Evolutionary conservation across 2,329 filamentous ascomycete genomes (phyloP).

Genomic region (Zelopaecilomyces penicillatus): DNA sequence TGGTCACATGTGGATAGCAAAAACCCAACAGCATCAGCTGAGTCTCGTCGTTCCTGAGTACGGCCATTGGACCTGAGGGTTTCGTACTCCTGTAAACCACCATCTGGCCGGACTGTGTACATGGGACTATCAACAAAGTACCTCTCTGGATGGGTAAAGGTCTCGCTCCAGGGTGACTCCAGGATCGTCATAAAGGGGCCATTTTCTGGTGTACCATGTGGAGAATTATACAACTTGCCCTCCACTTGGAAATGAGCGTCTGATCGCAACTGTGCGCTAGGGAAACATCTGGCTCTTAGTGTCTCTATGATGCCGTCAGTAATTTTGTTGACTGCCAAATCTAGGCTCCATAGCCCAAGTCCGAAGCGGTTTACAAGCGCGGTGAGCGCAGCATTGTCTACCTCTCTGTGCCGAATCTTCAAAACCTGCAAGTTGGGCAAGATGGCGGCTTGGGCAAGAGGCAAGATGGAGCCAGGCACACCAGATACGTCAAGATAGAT

Average conservation of each 20-base stretch:
- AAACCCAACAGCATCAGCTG: conserved; percentile 18
- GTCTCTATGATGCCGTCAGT: conserved; percentile 34
- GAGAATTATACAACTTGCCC: conserved; percentile 29
- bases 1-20: conserved; percentile 9
- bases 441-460: conserved; percentile 25
- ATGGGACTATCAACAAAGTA: conserved; percentile 41
- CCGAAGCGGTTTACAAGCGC: conserved; percentile 24
- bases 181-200: conserved; percentile 36
- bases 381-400: conserved; percentile 31
- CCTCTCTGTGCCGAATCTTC: conserved; percentile 38
- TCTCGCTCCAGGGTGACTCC: conserved; percentile 38
- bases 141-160: conserved; percentile 37
- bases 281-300: conserved; percentile 24
- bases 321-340: conserved; percentile 44
- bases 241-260: conserved; percentile 35
- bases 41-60: conserved; percentile 17
- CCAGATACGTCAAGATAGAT: conserved; percentile 47
- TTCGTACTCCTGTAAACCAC: conserved; percentile 14
- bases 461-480: conserved; percentile 35
- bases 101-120: conserved; percentile 16
- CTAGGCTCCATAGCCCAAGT: conserved; percentile 47
- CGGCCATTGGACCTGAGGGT: conserved; percentile 23
- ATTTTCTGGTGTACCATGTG: conserved; percentile 23
- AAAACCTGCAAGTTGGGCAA: conserved; percentile 43
- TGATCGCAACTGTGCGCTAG: conserved; percentile 22